A percentile compares a stretch with the other conserved stretches of the same genome.
Evolutionary conservation across 2,329 filamentous ascomycete species (phyloP).

Genomic region (Neofusicoccum sp.): DNA sequence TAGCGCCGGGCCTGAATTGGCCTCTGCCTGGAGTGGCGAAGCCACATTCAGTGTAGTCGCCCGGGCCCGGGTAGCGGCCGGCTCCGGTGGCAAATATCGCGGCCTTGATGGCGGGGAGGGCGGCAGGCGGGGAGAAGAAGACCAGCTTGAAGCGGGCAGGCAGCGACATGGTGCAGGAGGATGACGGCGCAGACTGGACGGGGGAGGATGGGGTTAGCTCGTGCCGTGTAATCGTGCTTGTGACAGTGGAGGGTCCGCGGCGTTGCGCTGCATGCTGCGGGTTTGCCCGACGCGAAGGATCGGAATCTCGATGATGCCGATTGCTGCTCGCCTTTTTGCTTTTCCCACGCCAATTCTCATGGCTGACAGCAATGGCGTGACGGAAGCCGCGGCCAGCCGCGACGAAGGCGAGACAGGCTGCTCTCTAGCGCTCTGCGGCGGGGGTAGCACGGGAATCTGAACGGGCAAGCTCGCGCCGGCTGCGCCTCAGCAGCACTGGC

Average conservation of each 20-base stretch:
- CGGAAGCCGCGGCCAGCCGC: background rate
- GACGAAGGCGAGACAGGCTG: background rate
- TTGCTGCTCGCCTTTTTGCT: background rate
- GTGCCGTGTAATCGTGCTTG: background rate
- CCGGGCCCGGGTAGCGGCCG: slow-evolving; percentile 42
- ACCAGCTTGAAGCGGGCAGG: slow-evolving; percentile 42
- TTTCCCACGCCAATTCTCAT: background rate
- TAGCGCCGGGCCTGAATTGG: slow-evolving; percentile 63
- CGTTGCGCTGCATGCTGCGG: background rate
- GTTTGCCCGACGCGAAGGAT: slow-evolving; percentile 3
- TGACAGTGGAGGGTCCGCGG: background rate
- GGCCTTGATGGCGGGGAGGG: slow-evolving; percentile 39
- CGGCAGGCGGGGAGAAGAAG: slow-evolving; percentile 43
- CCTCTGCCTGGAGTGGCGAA: slow-evolving; percentile 54
- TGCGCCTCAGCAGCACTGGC: too few species aligned
- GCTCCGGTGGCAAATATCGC: slow-evolving; percentile 49
- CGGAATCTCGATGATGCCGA: slow-evolving; percentile 1
- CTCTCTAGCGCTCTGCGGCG: background rate
- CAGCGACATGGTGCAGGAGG: slow-evolving; percentile 9
- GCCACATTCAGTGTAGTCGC: slow-evolving; percentile 44
- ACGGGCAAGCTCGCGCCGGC: too few species aligned
- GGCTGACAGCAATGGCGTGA: background rate
- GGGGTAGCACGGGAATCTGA: too few species aligned
- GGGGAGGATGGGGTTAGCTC: background rate
- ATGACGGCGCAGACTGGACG: background rate